Conservation (phyloP, 176 grass and related monocot genomes). For the Lolium perenne region DNA sequence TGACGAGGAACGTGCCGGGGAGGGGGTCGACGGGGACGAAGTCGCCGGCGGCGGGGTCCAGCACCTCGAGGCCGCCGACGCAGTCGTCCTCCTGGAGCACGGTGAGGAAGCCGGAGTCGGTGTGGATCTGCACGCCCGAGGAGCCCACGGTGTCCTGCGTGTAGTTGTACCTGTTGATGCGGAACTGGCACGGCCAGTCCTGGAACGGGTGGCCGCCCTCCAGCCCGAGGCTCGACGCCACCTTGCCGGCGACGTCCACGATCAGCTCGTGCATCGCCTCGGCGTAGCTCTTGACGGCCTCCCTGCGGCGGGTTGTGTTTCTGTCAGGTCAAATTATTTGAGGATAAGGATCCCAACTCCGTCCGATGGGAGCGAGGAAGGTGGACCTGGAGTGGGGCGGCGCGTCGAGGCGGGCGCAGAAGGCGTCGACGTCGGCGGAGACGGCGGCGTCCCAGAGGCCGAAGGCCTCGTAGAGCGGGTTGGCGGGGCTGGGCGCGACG, state of each 20-base stretch:
- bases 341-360: not conserved
- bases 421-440: constrained; percentile 62
- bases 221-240: constrained; percentile 66
- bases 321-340: not conserved
- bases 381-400: constrained; percentile 51
- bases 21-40: constrained; percentile 57
- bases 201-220: constrained; percentile 44
- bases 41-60: constrained; percentile 47
- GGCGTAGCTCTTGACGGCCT: constrained; percentile 56
- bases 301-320: constrained; percentile 29
- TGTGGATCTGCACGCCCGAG: constrained; percentile 76
- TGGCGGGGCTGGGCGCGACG: constrained; percentile 52
- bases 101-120: constrained; percentile 80
- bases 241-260: constrained; percentile 54
- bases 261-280: constrained; percentile 58
- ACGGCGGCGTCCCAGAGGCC: constrained; percentile 64
- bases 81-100: constrained; percentile 84
- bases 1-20: constrained; percentile 68
- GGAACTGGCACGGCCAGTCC: constrained; percentile 83
- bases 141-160: constrained; percentile 60
- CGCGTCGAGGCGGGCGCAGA: constrained; percentile 68
- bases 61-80: constrained; percentile 80
- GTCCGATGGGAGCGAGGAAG: not conserved
- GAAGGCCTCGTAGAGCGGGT: constrained; percentile 78
- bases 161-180: constrained; percentile 89